Evolutionary conservation across 1,284 basidiomycete species (phyloP), one percentile per base, ranked within the genome.

Genomic region (Cryptococcus deneoformans): DNA sequence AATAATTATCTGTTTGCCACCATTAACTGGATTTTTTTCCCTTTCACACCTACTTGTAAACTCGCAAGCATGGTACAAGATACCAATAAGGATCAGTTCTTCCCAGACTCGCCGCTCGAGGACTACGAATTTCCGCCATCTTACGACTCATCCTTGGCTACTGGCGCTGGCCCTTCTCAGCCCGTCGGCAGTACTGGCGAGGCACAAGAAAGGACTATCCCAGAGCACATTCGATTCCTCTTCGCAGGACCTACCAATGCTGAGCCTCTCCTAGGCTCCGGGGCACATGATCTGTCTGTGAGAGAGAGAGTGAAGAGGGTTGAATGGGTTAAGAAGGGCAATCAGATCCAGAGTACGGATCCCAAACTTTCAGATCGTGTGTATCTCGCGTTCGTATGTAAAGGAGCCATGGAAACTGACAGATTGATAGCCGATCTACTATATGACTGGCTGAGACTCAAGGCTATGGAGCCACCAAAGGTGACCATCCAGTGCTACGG

Each of bases 361-460:
- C 52, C 50, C 2, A 54, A 58, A 24, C 57, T 76, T 9, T 20
- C 60, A 11, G 57, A 70, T 55, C 61, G 71, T 70, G 52, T 56
- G 70, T 66, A 49, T 8, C 6, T n/a, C 16, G 42, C 16, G 42
- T 16, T 16, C 11, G 1, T 16, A 24, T 29, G 24, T 43, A 29
- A 29, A 5, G 29, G 39, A 12, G 14, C 14, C 39, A 35, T 40
- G 12, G 9, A 6, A 29, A 20, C 42, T 50, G 39, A 54, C 46
- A 47, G 49, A 12, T 40, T 12, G 1, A 42, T 0, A 75, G 72
- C 73, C 12, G 50, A 58, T 3, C 52, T 57, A 0, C 64, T 77
- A 51, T 75, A 73, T 58, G 67, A 77, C 59, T 75, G 65, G 37
- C 44, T 77, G 40, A 62, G 68, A 42, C 46, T 51, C 9, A 60